Conservation (phyloP, 257 asterid genomes). For the Forsythia viridissima region DNA sequence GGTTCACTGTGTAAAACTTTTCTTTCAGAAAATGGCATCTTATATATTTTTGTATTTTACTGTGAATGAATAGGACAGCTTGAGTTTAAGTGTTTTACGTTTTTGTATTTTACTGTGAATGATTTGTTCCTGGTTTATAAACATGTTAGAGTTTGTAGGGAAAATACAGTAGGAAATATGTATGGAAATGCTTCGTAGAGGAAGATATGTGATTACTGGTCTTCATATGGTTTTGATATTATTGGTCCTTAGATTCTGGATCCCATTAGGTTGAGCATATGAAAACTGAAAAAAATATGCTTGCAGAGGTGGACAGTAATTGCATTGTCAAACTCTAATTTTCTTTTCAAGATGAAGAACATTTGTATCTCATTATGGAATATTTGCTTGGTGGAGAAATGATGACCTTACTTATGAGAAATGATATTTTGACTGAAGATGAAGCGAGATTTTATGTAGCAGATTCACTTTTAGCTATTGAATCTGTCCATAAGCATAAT, state of each 20-base stretch:
- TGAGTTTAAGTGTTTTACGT: neutral
- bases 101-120: too few relatives aligned
- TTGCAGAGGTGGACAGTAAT: too few relatives aligned
- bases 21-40: neutral
- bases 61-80: neutral
- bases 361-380: too few relatives aligned
- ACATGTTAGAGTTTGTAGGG: conserved; percentile 12
- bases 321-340: too few relatives aligned
- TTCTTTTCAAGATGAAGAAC: too few relatives aligned
- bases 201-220: neutral
- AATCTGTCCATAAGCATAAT: conserved; percentile 12
- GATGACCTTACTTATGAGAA: conserved; percentile 19
- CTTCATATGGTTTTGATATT: too few relatives aligned
- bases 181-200: conserved; percentile 13
- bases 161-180: neutral
- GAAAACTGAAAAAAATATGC: too few relatives aligned
- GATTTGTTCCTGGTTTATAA: neutral
- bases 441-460: conserved; percentile 15
- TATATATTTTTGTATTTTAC: neutral
- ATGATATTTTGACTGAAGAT: conserved; percentile 15
- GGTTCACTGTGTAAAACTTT: neutral
- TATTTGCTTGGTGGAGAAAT: conserved; percentile 14
- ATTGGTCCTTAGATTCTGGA: neutral
- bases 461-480: conserved; percentile 12
- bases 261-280: conserved; percentile 7